Evolutionary conservation across 1,284 basidiomycete species (phyloP).

Genomic region (Rhodotorula mucilaginosa): DNA sequence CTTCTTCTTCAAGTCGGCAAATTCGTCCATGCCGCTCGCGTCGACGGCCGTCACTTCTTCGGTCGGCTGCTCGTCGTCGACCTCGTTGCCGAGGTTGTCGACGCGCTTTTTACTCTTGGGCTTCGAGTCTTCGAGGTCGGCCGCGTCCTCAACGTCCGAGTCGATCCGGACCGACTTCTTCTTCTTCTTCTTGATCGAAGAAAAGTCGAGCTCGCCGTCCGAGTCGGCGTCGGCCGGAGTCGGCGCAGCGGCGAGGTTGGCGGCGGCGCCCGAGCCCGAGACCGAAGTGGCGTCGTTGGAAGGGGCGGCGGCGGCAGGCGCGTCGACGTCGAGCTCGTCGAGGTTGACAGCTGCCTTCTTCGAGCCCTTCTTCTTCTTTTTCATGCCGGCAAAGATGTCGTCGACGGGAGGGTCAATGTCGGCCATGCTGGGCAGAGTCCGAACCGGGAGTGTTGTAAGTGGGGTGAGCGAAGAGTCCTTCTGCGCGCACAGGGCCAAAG

Average conservation of each 20-base stretch:
- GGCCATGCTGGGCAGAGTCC: slow-evolving; percentile 23
- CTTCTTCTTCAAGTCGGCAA: slow-evolving; percentile 48
- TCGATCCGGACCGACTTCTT: slow-evolving; percentile 46
- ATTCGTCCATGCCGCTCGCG: slow-evolving; percentile 47
- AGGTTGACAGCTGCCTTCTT: slow-evolving; percentile 47
- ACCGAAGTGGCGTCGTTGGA: slow-evolving; percentile 13
- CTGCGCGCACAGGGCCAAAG: no score
- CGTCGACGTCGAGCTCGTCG: slow-evolving; percentile 53
- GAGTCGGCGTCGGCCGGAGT: slow-evolving; percentile 56
- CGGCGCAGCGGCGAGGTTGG: slow-evolving; percentile 58
- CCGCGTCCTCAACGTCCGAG: slow-evolving; percentile 23
- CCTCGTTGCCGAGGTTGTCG: slow-evolving; percentile 66
- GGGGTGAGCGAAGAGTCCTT: no score
- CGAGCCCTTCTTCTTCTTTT: slow-evolving; percentile 52
- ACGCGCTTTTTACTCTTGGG: slow-evolving; percentile 10
- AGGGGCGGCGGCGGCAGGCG: slow-evolving; percentile 11
- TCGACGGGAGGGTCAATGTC: slow-evolving; percentile 41
- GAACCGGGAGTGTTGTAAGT: background rate
- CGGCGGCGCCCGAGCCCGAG: slow-evolving; percentile 16
- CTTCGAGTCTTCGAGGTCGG: slow-evolving; percentile 13
- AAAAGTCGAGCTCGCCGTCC: slow-evolving; percentile 50
- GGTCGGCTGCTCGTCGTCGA: slow-evolving; percentile 56
- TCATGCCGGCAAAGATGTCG: slow-evolving; percentile 55
- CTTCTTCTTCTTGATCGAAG: slow-evolving; percentile 53
- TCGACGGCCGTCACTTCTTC: slow-evolving; percentile 36